Percentiles rank a stretch among this genome's conserved stretches.
These are phyloP conservation scores for Pleurotus platypus DNA, from an alignment of 768 basidiomycete genomes.

Conservation along the genomic window DNA sequence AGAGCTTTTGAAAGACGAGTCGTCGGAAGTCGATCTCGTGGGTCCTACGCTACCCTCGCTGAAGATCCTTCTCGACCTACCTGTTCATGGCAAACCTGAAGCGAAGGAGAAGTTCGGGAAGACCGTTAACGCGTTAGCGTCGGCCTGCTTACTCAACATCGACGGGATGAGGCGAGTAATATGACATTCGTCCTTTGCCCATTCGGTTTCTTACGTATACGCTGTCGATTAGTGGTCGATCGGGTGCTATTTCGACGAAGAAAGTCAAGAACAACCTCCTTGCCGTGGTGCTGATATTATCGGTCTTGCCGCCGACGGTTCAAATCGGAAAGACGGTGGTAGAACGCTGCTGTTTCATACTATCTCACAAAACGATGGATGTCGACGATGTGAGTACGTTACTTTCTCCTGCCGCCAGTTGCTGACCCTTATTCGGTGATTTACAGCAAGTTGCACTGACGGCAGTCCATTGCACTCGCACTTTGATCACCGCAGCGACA, in stretches of 20 bases:
- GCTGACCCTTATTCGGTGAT: too few relatives aligned
- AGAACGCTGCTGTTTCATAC: slow-evolving; percentile 82
- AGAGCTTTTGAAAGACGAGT: slow-evolving; percentile 88
- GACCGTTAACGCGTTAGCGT: slow-evolving; percentile 77
- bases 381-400: slow-evolving; percentile 53
- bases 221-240: slow-evolving; percentile 60
- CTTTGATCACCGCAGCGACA: slow-evolving; percentile 69
- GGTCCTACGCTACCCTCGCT: slow-evolving; percentile 78
- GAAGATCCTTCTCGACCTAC: slow-evolving; percentile 66
- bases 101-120: slow-evolving; percentile 52
- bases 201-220: background rate
- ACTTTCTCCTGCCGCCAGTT: too few relatives aligned
- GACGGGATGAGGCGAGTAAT: slow-evolving; percentile 83
- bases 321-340: slow-evolving; percentile 71
- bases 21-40: slow-evolving; percentile 71
- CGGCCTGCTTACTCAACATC: slow-evolving; percentile 78
- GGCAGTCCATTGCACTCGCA: slow-evolving; percentile 88
- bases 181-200: background rate
- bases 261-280: slow-evolving; percentile 92
- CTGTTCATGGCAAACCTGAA: slow-evolving; percentile 33
- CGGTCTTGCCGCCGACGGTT: slow-evolving; percentile 63
- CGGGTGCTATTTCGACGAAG: slow-evolving; percentile 68
- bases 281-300: slow-evolving; percentile 81
- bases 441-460: slow-evolving; percentile 51
- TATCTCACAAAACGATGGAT: slow-evolving; percentile 76